These are phyloP conservation scores for Coprinellus micaceus DNA, from an alignment of 768 basidiomycete species.

Conservation along the genomic window DNA sequence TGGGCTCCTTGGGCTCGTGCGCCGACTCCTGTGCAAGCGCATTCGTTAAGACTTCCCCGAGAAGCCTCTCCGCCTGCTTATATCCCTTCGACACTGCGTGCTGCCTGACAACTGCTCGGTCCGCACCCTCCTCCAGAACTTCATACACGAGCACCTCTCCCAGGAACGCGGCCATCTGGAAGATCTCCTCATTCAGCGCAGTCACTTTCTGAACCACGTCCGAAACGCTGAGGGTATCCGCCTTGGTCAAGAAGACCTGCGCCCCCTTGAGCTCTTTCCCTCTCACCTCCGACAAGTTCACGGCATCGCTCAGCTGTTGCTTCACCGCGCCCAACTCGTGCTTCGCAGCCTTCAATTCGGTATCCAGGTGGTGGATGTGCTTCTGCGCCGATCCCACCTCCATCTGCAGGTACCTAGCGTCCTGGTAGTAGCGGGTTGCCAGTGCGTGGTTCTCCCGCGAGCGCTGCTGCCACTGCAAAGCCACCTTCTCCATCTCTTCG, in stretches of 20 bases:
- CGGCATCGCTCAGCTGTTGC: slow-evolving; percentile 14
- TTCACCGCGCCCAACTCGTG: slow-evolving; percentile 5
- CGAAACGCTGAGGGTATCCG: slow-evolving; percentile 39
- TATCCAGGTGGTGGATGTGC: slow-evolving; percentile 12
- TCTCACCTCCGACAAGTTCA: slow-evolving; percentile 33
- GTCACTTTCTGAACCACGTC: slow-evolving; percentile 42
- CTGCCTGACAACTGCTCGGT: slow-evolving; percentile 1
- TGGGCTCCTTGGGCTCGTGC: background rate
- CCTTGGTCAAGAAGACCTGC: slow-evolving; percentile 40
- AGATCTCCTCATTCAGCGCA: slow-evolving; percentile 44
- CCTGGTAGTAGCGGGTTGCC: background rate
- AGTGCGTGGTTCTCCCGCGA: background rate
- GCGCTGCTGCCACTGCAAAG: background rate
- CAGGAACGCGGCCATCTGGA: slow-evolving; percentile 44
- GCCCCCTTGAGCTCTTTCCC: slow-evolving; percentile 46
- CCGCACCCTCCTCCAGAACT: slow-evolving; percentile 3
- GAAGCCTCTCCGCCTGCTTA: slow-evolving; percentile 26
- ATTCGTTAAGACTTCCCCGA: background rate
- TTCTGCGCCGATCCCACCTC: slow-evolving; percentile 4
- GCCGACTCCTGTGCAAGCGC: slow-evolving; percentile 2
- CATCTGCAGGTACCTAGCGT: background rate
- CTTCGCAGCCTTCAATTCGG: slow-evolving; percentile 9
- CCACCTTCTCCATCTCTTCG: slow-evolving; percentile 7
- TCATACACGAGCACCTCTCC: slow-evolving; percentile 36
- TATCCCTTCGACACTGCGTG: background rate